Base-by-base conservation (phyloP, 2,329 filamentous ascomycete species). In the Stachybotrys elegans region DNA sequence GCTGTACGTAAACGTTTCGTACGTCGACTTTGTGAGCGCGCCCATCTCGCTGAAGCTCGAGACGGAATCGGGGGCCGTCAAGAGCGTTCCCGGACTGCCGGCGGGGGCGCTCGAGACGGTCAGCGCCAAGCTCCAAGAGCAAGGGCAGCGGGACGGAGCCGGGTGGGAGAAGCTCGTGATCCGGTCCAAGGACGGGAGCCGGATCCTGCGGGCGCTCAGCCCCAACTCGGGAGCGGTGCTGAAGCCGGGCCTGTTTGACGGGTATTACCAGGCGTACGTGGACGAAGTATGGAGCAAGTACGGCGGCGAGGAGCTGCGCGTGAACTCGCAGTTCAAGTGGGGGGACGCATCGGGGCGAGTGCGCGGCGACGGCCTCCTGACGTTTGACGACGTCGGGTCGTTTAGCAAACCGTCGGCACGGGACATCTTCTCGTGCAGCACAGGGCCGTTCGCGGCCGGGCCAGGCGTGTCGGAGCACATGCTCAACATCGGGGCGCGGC, bases 21-120 rank as follows among this genome's bases (percentile, higher is more conserved):
- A 85, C 59, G 87, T 91, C 43, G 86, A 91, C 67, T 91, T 91
- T 63, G 76, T 89, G 48, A 69, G 70, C 53, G 59, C 84, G 52
- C 82, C 84, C n/a, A 73, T 85, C 42, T 73, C 77, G 1, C 70
- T 84, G 50, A 59, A 63, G 47, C 71, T 84, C 37, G 63, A 64
- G 43, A 75, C 72, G 48, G 67, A 67, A 17, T 59, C 62, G 36
- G 76, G 74, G 36, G 50, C 52, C 11, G 57, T 66, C 16, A 70
- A 71, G 49, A 63, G 57, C 14, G 77, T 80, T 9, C 58, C 62
- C n/a, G 78, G 78, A 20, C 61, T 79, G 48, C 69, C 70, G 3
- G 42, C 61, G 27, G 62, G 68, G 45, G 76, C 72, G 7, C 65
- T 80, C 32, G 59, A 68, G 39, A 58, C 53, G 20, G 65, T 81